A percentile compares a stretch with the other conserved stretches of the same genome.
These are phyloP conservation scores for Cytidiella melzeri DNA, from an alignment of 768 basidiomycete genomes.

Conservation along the genomic window DNA sequence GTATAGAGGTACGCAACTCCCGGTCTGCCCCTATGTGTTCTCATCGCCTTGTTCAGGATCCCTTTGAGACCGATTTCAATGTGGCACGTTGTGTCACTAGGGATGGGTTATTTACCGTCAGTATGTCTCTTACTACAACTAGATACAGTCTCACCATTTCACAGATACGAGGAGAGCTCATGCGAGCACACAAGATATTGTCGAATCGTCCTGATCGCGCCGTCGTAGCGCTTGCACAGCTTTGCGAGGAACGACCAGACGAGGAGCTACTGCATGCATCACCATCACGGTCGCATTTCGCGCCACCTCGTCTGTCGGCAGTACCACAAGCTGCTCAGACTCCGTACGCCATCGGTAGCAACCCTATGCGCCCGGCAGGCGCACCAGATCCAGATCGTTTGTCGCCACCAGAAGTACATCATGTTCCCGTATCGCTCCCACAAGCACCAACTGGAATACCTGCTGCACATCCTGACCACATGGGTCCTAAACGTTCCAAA, in stretches of 20 bases:
- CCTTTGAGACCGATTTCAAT: slow-evolving; percentile 95
- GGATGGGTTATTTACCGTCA: slow-evolving; percentile 90
- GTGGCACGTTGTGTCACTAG: slow-evolving; percentile 95
- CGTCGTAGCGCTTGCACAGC: slow-evolving; percentile 74
- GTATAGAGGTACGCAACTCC: slow-evolving; percentile 69
- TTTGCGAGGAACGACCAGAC: slow-evolving; percentile 85
- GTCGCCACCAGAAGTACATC: slow-evolving; percentile 39
- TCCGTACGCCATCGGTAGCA: slow-evolving; percentile 62
- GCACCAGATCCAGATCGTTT: slow-evolving; percentile 36
- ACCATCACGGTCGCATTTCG: slow-evolving; percentile 36
- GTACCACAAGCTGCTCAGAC: slow-evolving; percentile 51
- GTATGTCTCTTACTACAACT: slow-evolving; percentile 15
- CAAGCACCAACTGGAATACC: slow-evolving; percentile 19
- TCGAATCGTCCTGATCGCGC: slow-evolving; percentile 75
- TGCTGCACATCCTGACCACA: slow-evolving; percentile 45
- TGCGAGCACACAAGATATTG: slow-evolving; percentile 89
- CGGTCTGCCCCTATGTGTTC: not conserved
- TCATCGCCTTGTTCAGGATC: slow-evolving; percentile 54
- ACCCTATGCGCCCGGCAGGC: slow-evolving; percentile 46
- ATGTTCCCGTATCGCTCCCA: slow-evolving; percentile 13
- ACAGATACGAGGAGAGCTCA: slow-evolving; percentile 97
- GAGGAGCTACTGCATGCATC: slow-evolving; percentile 54
- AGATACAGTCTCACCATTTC: not conserved
- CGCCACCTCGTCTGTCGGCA: slow-evolving; percentile 38
- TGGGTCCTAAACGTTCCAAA: slow-evolving; percentile 74